A percentile compares a stretch with the other conserved stretches of the same genome.
phyloP scores from a whole-genome alignment of 345 rosid species.

The Citrus maxima region DNA sequence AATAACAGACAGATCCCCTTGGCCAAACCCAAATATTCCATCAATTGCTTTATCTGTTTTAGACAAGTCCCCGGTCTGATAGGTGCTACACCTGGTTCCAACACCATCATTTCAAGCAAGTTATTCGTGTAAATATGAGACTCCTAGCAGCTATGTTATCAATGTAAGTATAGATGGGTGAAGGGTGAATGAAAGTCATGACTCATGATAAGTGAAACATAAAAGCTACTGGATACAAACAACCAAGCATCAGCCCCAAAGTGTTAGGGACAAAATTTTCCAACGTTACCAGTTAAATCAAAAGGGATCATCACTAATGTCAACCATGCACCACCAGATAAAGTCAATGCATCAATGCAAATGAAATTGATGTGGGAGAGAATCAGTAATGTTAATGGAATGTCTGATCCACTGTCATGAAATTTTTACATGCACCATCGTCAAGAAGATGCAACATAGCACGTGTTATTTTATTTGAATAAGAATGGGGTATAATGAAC shows the following conservation, averaged over 20 bases:
- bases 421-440: not conserved
- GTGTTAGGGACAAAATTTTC: not conserved
- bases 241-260: too few species aligned
- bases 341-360: not conserved
- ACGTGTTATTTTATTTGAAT: not conserved
- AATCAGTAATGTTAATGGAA: not conserved
- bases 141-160: not conserved
- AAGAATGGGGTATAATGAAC: not conserved
- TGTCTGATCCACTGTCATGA: not conserved
- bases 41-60: slow-evolving; percentile 92
- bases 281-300: not conserved
- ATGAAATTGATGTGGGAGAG: not conserved
- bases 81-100: slow-evolving; percentile 82
- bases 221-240: not conserved
- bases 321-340: not conserved
- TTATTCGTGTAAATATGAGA: slow-evolving; percentile 1
- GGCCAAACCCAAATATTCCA: slow-evolving; percentile 99
- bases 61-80: slow-evolving; percentile 81
- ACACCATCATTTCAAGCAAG: slow-evolving; percentile 11
- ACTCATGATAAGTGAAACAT: not conserved
- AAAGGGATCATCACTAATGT: not conserved
- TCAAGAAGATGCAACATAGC: not conserved
- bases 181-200: not conserved
- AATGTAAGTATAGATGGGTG: not conserved
- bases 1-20: slow-evolving; percentile 70